These are phyloP conservation scores for Aspergillus haitiensis DNA, from an alignment of 495 filamentous ascomycete species.

Conservation along the genomic window DNA sequence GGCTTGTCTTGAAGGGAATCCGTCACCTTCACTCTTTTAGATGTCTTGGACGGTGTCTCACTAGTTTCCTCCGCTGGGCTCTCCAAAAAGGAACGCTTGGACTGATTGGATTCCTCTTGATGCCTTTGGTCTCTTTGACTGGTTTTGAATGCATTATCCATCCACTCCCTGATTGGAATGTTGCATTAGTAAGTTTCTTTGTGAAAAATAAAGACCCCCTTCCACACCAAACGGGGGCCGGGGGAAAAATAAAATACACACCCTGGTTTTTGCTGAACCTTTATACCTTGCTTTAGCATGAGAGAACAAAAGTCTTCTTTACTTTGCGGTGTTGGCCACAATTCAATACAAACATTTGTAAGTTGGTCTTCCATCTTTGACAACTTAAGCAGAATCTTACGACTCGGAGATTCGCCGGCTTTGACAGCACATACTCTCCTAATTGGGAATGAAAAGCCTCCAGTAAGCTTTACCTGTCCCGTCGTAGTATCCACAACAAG, in stretches of 20 bases:
- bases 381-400: constrained; percentile 38
- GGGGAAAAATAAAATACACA: constrained; percentile 18
- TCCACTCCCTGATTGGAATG: constrained; percentile 28
- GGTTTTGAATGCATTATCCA: constrained; percentile 40
- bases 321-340: constrained; percentile 24
- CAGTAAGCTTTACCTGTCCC: constrained; percentile 7
- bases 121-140: constrained; percentile 14
- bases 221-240: not conserved
- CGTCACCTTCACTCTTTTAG: constrained; percentile 36
- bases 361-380: constrained; percentile 25
- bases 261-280: constrained; percentile 23
- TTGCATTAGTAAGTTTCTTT: constrained; percentile 15
- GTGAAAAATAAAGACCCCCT: not conserved
- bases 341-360: constrained; percentile 40
- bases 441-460: constrained; percentile 20
- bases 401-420: constrained; percentile 28
- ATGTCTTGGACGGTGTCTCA: constrained; percentile 5
- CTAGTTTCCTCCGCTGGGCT: constrained; percentile 2
- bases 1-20: constrained; percentile 32
- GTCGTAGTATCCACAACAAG: constrained; percentile 22
- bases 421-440: constrained; percentile 23
- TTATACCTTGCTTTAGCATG: constrained; percentile 17
- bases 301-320: constrained; percentile 24
- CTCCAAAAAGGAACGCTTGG: constrained; percentile 20
- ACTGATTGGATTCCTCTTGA: not conserved